These are phyloP conservation scores for Nakazawaea populi DNA, from an alignment of 805 yeast genomes.

Conservation along the genomic window DNA sequence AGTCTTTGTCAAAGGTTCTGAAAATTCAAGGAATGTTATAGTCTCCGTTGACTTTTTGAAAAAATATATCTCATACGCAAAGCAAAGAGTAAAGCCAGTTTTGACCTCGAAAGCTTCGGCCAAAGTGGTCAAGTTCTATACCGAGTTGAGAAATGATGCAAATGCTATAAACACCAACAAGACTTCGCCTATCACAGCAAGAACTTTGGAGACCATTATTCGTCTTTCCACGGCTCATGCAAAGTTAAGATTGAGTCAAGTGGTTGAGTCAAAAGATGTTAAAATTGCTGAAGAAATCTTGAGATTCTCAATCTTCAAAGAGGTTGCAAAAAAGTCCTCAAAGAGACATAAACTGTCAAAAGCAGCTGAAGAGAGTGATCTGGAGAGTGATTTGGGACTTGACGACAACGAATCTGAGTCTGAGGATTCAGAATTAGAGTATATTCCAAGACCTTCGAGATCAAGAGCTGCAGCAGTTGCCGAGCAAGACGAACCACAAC, in stretches of 20 bases:
- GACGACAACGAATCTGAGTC: conserved; percentile 23
- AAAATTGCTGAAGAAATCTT: conserved; percentile 78
- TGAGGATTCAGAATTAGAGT: conserved; percentile 12
- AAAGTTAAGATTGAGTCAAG: conserved; percentile 78
- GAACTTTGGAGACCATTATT: conserved; percentile 92
- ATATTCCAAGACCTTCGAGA: conserved; percentile 7
- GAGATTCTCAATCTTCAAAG: conserved; percentile 82
- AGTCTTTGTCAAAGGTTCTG: conserved; percentile 73
- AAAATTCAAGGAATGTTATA: conserved; percentile 34
- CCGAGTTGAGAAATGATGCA: conserved; percentile 75
- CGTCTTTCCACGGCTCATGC: conserved; percentile 97
- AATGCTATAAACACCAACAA: conserved; percentile 56
- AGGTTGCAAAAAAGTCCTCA: conserved; percentile 38
- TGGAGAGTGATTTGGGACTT: conserved; percentile 19
- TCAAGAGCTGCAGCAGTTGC: conserved; percentile 23
- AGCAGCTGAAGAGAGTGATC: conserved; percentile 10
- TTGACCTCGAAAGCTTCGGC: conserved; percentile 73
- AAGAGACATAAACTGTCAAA: conserved; percentile 26
- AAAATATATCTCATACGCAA: conserved; percentile 91
- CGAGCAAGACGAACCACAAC: conserved; percentile 24
- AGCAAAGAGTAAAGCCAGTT: conserved; percentile 78
- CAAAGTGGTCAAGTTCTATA: conserved; percentile 73
- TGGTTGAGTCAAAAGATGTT: conserved; percentile 75
- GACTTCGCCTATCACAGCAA: conserved; percentile 95
- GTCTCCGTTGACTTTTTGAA: conserved; percentile 81